phyloP scores from a whole-genome alignment of 208 protist genomes.

The Herpetomonas tarakana region DNA sequence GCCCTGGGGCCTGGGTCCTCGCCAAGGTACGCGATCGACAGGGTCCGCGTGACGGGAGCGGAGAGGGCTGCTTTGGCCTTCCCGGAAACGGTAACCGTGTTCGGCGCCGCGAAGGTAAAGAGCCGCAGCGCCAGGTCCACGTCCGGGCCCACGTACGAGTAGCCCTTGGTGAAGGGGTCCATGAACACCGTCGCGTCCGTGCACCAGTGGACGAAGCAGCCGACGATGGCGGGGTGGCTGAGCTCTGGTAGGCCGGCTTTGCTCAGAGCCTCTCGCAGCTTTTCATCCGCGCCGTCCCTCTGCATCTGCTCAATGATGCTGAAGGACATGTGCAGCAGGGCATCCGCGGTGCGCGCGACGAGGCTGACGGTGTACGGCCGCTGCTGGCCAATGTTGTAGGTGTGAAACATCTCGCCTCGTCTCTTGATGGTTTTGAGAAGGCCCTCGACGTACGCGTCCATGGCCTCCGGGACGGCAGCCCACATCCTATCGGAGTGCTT shows the following conservation, averaged over 20 bases:
- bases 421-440: conserved; percentile 9
- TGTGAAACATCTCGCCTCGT: conserved; percentile 5
- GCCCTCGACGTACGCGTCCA: conserved; percentile 13
- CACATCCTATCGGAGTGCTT: conserved; percentile 64
- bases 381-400: conserved; percentile 1
- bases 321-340: conserved; percentile 61
- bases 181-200: conserved; percentile 48
- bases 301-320: conserved; percentile 52
- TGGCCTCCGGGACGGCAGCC: conserved; percentile 22
- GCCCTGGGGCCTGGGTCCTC: no score
- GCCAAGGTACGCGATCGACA: conserved; percentile 4
- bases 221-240: conserved; percentile 24
- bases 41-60: background rate
- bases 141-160: conserved; percentile 69
- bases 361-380: background rate
- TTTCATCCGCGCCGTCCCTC: conserved; percentile 41
- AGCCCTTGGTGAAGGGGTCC: conserved; percentile 22
- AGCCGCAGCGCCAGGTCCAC: conserved; percentile 59
- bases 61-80: conserved; percentile 7
- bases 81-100: conserved; percentile 46
- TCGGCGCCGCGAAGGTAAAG: conserved; percentile 69
- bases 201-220: conserved; percentile 82
- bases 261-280: conserved; percentile 51
- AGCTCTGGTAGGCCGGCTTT: conserved; percentile 31
- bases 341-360: conserved; percentile 41